Base-by-base conservation (phyloP, 2,329 filamentous ascomycete species). In the Penicillium olsonii region DNA sequence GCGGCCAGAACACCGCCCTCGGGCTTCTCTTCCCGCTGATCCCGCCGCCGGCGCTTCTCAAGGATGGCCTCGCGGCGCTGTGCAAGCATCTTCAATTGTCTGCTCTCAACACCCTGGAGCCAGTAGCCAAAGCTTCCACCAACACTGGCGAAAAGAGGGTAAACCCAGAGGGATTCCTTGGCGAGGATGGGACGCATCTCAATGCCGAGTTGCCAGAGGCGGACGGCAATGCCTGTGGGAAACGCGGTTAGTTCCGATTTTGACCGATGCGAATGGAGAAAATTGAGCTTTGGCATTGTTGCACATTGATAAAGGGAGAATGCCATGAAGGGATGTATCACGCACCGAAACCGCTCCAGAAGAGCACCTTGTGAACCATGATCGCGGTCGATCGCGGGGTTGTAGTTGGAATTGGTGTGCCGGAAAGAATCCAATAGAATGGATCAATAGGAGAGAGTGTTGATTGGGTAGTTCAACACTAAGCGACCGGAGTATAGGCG, bases 101-200 rank as follows among this genome's bases (percentile, higher is more conserved):
- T 81, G 66, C 89, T 78, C 73, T 96, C 90, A 48, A 97, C 89
- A 56, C 90, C 89, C 78, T 92, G 86, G 63, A 99, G 79, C 91
- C 92, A 99, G 81, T 96, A 96, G 62, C 94, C 94, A 76, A 97
- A 96, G 75, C 87, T 90, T 63, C 87, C 92, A 63, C 92, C 92
- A 56, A 90, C 84, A 62, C 83, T 83, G 51, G 86, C 92, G 75
- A 94, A 99, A 63, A 92, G 76, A 47, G 94, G 94, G 78, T 96
- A 99, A 43, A 85, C 90, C 88, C 90, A 95, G 66, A 96, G 84
- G 47, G 87, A 88, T 69, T 87, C 81, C 67, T 81, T 84, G 76
- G 87, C 86, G 82, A 97, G 90, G 74, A 96, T 87, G 44, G 92
- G 94, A 56, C 92, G 90, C 91, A 95, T 96, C 79, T 99, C 91